Evolutionary conservation across 2,329 filamentous ascomycete species (phyloP).

Genomic region (Trichoderma atrobrunneum): DNA sequence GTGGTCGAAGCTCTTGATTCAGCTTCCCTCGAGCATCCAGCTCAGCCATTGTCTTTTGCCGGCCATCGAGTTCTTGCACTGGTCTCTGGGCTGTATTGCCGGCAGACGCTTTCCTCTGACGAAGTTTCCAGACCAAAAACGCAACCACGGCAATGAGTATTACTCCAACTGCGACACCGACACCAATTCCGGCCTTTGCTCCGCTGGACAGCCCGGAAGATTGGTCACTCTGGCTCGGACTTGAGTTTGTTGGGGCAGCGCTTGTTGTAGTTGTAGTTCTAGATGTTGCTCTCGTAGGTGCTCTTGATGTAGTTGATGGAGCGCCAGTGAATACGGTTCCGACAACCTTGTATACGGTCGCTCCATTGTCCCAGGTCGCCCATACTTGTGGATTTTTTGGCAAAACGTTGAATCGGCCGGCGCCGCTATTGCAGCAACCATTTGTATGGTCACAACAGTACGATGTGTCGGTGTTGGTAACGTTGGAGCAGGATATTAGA

Average conservation of each 20-base stretch:
- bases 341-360: not conserved
- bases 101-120: not conserved
- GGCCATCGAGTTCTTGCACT: not conserved
- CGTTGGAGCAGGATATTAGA: constrained; percentile 4
- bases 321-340: not conserved
- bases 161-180: not conserved
- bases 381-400: not conserved
- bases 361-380: not conserved
- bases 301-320: not conserved
- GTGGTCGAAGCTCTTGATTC: not conserved
- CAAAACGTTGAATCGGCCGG: not conserved
- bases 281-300: not conserved
- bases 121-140: not conserved
- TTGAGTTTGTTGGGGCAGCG: not conserved
- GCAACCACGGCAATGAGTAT: not conserved
- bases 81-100: not conserved
- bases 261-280: not conserved
- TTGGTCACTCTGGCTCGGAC: not conserved
- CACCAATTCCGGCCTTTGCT: not conserved
- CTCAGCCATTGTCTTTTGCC: not conserved
- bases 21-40: not conserved
- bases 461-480: not conserved
- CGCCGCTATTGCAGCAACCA: not conserved
- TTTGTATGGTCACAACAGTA: constrained; percentile 1
- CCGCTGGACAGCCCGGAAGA: not conserved